Evolutionary conservation across 2,329 filamentous ascomycete species (phyloP).

Genomic region (Didymosphaeria variabile): DNA sequence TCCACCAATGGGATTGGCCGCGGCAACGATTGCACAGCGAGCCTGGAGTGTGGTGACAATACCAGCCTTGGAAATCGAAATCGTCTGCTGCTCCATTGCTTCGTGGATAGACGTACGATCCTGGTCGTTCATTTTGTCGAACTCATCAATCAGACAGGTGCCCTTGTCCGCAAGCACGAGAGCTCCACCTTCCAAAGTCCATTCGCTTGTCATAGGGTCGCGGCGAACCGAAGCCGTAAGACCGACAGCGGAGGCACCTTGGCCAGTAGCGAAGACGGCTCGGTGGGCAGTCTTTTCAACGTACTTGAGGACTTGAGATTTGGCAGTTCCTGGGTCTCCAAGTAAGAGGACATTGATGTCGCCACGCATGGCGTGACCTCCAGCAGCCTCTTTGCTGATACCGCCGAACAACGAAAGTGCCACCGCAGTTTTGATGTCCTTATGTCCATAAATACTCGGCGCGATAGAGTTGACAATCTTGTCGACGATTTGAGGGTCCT

Average conservation of each 20-base stretch:
- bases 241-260: constrained; percentile 97
- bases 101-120: constrained; percentile 98
- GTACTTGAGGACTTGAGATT: constrained; percentile 97
- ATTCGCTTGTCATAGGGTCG: constrained; percentile 94
- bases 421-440: constrained; percentile 95
- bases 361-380: constrained; percentile 88
- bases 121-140: constrained; percentile 99
- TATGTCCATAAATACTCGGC: constrained; percentile 96
- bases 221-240: constrained; percentile 95
- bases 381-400: constrained; percentile 89
- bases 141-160: constrained; percentile 96
- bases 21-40: constrained; percentile 93
- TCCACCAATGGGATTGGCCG: constrained; percentile 94
- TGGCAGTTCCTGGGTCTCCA: constrained; percentile 96
- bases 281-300: constrained; percentile 97
- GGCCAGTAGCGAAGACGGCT: constrained; percentile 96
- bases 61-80: constrained; percentile 97
- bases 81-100: constrained; percentile 99
- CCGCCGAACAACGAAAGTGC: constrained; percentile 94
- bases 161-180: constrained; percentile 94
- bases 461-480: constrained; percentile 93
- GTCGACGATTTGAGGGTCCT: constrained; percentile 90
- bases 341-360: constrained; percentile 98
- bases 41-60: constrained; percentile 98
- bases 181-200: constrained; percentile 96